Evolutionary conservation across 768 basidiomycete genomes (phyloP).

Genomic region (Termitomyces sp.): DNA sequence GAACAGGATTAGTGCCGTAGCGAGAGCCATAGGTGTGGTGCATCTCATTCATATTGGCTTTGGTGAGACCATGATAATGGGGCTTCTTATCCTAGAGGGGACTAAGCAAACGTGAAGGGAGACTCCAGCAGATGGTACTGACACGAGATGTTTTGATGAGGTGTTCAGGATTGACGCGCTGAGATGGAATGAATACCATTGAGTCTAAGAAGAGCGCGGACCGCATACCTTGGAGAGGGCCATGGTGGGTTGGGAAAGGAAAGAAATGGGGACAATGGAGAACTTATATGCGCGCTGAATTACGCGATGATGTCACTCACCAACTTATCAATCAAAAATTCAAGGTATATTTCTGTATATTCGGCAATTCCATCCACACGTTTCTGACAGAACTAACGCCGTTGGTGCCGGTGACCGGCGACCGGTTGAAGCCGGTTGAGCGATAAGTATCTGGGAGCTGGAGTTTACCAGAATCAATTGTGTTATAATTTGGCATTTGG

Average conservation of each 20-base stretch:
- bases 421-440: neutral
- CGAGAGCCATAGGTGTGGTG: slow-evolving; percentile 55
- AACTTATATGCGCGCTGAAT: neutral
- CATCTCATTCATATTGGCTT: slow-evolving; percentile 26
- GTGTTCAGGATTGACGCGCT: slow-evolving; percentile 69
- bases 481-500: slow-evolving; percentile 11
- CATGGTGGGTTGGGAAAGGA: slow-evolving; percentile 34
- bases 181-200: neutral
- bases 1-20: slow-evolving; percentile 64
- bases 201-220: neutral
- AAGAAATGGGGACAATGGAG: neutral
- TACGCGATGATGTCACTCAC: slow-evolving; percentile 4
- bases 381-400: too few relatives aligned
- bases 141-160: slow-evolving; percentile 60
- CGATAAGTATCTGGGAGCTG: neutral
- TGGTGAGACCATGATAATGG: slow-evolving; percentile 32
- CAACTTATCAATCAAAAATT: neutral
- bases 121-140: neutral
- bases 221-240: slow-evolving; percentile 53
- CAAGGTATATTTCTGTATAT: too few relatives aligned
- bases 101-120: neutral
- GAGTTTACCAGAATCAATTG: neutral
- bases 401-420: too few relatives aligned
- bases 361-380: too few relatives aligned
- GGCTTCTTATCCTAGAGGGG: slow-evolving; percentile 43